Base-by-base conservation (phyloP, 495 filamentous ascomycete genomes). In the Aspergillus mulundensis region DNA sequence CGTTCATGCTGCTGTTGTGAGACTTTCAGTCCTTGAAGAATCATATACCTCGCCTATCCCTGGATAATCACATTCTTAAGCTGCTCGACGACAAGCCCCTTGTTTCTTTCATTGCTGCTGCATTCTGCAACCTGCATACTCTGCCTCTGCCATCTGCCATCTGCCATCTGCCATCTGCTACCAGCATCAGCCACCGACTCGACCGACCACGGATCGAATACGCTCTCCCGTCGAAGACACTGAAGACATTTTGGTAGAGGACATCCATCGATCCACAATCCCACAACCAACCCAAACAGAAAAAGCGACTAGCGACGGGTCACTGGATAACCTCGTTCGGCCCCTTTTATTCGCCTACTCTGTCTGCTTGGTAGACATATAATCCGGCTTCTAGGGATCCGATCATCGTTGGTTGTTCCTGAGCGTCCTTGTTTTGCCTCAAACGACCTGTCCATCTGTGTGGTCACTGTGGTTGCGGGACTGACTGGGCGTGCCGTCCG, bases 351-450 rank as follows among this genome's bases (percentile, higher is more conserved):
- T 36, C 18, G 19, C 19, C 52, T 56, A n/a, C 39, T 50, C 43
- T 59, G 53, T 56, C 49, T 63, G 47, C 54, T 47, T 50, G 59
- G 56, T n/a, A n/a, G n/a, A n/a, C n/a, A 51, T 60, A 53, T 58
- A 47, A 52, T 30, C 41, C 50, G 38, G 43, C 43, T 7, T 36
- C 34, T 4, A 36, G 34, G 14, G 34, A 23, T 18, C 41, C 18
- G 41, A 43, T 43, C 41, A 21, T 48, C 45, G 20, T 34, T 34
- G 12, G 7, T 10, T 15, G 32, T 36, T 36, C 32, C 32, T 36
- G 32, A 15, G 32, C 46, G 46, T 45, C 30, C 25, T 38, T 16
- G n/a, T 50, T 38, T 46, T 43, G 34, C 45, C 53, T 55, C 46
- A 55, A 57, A 46, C 52, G 56, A 61, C 56, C 55, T 58, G 57